phyloP scores from a whole-genome alignment of 805 yeast species.

The Cyberlindnera euphorbiiphila region DNA sequence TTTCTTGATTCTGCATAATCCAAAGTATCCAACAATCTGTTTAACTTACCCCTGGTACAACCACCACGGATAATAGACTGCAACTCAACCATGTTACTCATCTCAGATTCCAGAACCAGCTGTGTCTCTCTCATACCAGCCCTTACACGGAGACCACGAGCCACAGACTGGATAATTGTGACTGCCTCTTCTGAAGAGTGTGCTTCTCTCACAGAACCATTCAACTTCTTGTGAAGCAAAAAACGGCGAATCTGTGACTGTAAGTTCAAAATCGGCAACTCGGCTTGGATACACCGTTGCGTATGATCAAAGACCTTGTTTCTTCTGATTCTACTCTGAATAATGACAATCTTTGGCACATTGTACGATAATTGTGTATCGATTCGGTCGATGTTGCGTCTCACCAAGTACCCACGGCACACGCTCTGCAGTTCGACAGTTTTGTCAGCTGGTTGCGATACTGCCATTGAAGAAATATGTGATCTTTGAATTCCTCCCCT shows the following conservation, averaged over 20 bases:
- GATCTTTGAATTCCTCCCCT: slow-evolving; percentile 30
- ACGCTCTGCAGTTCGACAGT: slow-evolving; percentile 37
- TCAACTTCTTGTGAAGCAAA: slow-evolving; percentile 22
- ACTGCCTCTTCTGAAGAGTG: slow-evolving; percentile 29
- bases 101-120: slow-evolving; percentile 2
- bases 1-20: slow-evolving; percentile 27
- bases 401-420: slow-evolving; percentile 37
- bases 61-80: slow-evolving; percentile 58
- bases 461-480: slow-evolving; percentile 3
- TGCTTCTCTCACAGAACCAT: slow-evolving; percentile 20
- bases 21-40: slow-evolving; percentile 22
- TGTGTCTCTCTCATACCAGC: slow-evolving; percentile 1
- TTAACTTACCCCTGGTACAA: slow-evolving; percentile 26
- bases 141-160: slow-evolving; percentile 27
- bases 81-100: slow-evolving; percentile 32
- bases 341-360: slow-evolving; percentile 15
- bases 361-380: slow-evolving; percentile 15
- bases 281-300: slow-evolving; percentile 6
- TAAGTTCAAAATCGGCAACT: slow-evolving; percentile 26
- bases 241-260: slow-evolving; percentile 38
- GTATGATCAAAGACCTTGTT: slow-evolving; percentile 3
- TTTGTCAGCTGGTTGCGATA: slow-evolving; percentile 12
- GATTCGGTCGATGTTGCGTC: slow-evolving; percentile 24
- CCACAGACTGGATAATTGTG: slow-evolving; percentile 37
- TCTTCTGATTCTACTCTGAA: slow-evolving; percentile 22